phyloP scores from a whole-genome alignment of 1,284 basidiomycete genomes.

The Heliocybe sulcata region DNA sequence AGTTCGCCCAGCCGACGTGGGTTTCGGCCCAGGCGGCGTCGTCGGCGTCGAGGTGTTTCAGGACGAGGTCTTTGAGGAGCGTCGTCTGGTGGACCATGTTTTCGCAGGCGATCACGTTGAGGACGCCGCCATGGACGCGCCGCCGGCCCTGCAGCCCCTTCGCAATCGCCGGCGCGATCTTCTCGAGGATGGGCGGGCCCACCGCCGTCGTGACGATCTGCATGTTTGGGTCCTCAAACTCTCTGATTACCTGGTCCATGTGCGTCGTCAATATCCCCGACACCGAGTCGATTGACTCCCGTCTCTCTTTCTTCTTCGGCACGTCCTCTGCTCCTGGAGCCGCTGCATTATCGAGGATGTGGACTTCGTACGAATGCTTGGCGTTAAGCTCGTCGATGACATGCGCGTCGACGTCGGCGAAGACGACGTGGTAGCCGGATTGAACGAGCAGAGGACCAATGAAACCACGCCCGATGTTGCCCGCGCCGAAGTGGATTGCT shows the following conservation, averaged over 20 bases:
- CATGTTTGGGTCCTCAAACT: slow-evolving; percentile 20
- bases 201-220: slow-evolving; percentile 33
- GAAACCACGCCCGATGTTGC: slow-evolving; percentile 35
- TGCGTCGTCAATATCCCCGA: slow-evolving; percentile 23
- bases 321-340: neutral
- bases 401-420: slow-evolving; percentile 20
- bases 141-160: slow-evolving; percentile 18
- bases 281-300: slow-evolving; percentile 18
- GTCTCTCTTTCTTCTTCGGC: slow-evolving; percentile 9
- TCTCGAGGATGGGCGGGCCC: slow-evolving; percentile 18
- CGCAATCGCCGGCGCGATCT: slow-evolving; percentile 20
- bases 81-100: slow-evolving; percentile 29
- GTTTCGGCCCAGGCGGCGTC: slow-evolving; percentile 20
- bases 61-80: slow-evolving; percentile 22
- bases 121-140: slow-evolving; percentile 9
- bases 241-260: slow-evolving; percentile 19
- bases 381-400: slow-evolving; percentile 19
- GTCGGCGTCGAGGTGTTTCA: slow-evolving; percentile 17
- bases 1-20: slow-evolving; percentile 31
- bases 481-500: slow-evolving; percentile 28
- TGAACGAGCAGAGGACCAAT: slow-evolving; percentile 30
- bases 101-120: slow-evolving; percentile 35
- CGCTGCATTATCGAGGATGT: slow-evolving; percentile 15
- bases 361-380: slow-evolving; percentile 18
- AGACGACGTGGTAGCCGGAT: slow-evolving; percentile 30